phyloP scores from a whole-genome alignment of 441 rosid genomes.

The Mallotus repandus region DNA sequence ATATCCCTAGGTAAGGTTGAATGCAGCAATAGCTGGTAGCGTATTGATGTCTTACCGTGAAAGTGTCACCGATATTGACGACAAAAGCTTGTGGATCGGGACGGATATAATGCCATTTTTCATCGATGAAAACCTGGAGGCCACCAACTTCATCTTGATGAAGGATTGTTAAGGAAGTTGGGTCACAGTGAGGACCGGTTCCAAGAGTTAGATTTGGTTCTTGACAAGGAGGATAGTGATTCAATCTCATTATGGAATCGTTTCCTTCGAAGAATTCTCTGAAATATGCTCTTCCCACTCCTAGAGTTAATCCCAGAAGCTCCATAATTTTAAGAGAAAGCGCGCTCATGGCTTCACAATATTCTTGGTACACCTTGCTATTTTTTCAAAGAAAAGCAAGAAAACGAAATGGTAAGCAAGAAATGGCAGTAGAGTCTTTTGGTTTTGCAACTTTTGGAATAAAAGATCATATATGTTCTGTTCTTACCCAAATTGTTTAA shows the following conservation, averaged over 20 bases:
- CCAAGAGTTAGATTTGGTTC: constrained; percentile 86
- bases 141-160: constrained; percentile 91
- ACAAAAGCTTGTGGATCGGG: constrained; percentile 75
- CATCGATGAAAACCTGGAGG: constrained; percentile 79
- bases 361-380: constrained; percentile 80
- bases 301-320: constrained; percentile 75
- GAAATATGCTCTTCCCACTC: constrained; percentile 48
- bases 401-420: background rate
- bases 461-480: background rate
- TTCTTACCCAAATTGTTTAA: constrained; percentile 65
- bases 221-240: constrained; percentile 90
- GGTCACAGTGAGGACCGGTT: constrained; percentile 99
- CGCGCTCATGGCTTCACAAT: constrained; percentile 75
- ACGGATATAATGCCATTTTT: constrained; percentile 64
- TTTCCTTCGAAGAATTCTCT: constrained; percentile 66
- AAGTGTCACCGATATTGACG: constrained; percentile 93
- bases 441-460: background rate
- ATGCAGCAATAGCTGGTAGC: background rate
- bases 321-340: constrained; percentile 84
- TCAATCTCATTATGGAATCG: constrained; percentile 91
- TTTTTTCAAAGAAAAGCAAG: background rate
- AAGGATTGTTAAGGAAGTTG: constrained; percentile 92
- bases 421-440: background rate
- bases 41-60: constrained; percentile 54
- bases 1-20: background rate